These are phyloP conservation scores for Tolypocladium album DNA, from an alignment of 2,329 filamentous ascomycete species.

Conservation along the genomic window DNA sequence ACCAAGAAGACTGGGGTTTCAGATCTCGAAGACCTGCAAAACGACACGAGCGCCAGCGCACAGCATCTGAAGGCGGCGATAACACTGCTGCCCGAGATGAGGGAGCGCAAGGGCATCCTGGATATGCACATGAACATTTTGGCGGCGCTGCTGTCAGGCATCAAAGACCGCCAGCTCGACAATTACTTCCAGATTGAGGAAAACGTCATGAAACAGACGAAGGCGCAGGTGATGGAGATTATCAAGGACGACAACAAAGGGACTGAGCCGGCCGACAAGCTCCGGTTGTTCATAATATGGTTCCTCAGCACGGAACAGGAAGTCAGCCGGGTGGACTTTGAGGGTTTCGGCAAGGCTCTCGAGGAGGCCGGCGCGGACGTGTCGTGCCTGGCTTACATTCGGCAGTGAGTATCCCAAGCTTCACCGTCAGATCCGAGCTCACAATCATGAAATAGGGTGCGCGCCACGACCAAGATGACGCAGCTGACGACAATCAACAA, in stretches of 20 bases:
- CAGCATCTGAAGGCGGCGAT: constrained; percentile 95
- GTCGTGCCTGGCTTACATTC: constrained; percentile 72
- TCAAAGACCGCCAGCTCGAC: constrained; percentile 90
- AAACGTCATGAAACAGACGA: constrained; percentile 81
- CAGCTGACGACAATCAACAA: constrained; percentile 89
- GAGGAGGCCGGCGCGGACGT: constrained; percentile 65
- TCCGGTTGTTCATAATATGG: constrained; percentile 95
- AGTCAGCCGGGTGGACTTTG: constrained; percentile 69
- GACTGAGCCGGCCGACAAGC: constrained; percentile 74
- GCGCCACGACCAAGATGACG: constrained; percentile 93
- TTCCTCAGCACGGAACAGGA: constrained; percentile 90
- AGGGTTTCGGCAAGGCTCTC: constrained; percentile 76
- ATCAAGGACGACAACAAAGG: constrained; percentile 76
- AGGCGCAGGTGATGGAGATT: constrained; percentile 77
- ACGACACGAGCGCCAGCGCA: constrained; percentile 78
- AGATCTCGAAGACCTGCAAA: constrained; percentile 84
- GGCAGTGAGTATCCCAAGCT: constrained; percentile 48
- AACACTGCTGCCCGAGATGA: constrained; percentile 79
- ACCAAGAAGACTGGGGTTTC: constrained; percentile 92
- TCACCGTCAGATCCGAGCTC: background rate
- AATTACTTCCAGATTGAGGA: constrained; percentile 96
- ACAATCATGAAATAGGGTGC: constrained; percentile 45
- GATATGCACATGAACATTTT: constrained; percentile 99
- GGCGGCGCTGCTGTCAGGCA: constrained; percentile 63
- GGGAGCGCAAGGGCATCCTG: constrained; percentile 82